Evolutionary conservation across 352 stramenopile genomes (phyloP).

Genomic region (Globisporangium barbulae): DNA sequence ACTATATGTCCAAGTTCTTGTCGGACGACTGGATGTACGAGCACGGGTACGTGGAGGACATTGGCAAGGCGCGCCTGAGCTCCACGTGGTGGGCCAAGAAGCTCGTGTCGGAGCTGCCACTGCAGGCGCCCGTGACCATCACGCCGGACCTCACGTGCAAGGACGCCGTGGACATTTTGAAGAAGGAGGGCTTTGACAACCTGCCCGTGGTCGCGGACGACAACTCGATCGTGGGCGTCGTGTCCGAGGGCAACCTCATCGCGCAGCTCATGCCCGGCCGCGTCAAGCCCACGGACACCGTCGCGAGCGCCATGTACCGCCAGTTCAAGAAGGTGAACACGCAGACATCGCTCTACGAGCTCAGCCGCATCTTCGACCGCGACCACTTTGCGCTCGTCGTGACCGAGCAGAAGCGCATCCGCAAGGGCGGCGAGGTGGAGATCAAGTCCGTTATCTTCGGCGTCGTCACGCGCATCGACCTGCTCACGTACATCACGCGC

Average conservation of each 20-base stretch:
- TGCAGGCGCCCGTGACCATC: constrained; percentile 87
- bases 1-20: constrained; percentile 98
- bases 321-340: constrained; percentile 92
- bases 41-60: constrained; percentile 67
- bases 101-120: constrained; percentile 67
- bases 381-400: constrained; percentile 94
- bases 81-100: constrained; percentile 93
- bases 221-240: constrained; percentile 87
- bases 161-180: constrained; percentile 91
- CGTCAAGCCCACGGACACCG: constrained; percentile 74
- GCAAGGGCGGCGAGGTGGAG: constrained; percentile 45
- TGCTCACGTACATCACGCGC: constrained; percentile 93
- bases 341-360: constrained; percentile 81
- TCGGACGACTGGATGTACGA: constrained; percentile 93
- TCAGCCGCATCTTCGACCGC: constrained; percentile 94
- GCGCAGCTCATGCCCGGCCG: constrained; percentile 86
- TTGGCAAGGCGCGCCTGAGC: constrained; percentile 66
- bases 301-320: constrained; percentile 91
- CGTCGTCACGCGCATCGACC: constrained; percentile 94
- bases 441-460: constrained; percentile 71
- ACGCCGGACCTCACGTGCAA: constrained; percentile 79
- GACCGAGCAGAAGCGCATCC: constrained; percentile 28
- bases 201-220: constrained; percentile 70
- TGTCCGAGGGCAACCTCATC: constrained; percentile 95
- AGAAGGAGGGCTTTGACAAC: constrained; percentile 88